A percentile compares a stretch with the other conserved stretches of the same genome.
phyloP scores from a whole-genome alignment of 2,329 filamentous ascomycete genomes.

The Blastomyces percursus region DNA sequence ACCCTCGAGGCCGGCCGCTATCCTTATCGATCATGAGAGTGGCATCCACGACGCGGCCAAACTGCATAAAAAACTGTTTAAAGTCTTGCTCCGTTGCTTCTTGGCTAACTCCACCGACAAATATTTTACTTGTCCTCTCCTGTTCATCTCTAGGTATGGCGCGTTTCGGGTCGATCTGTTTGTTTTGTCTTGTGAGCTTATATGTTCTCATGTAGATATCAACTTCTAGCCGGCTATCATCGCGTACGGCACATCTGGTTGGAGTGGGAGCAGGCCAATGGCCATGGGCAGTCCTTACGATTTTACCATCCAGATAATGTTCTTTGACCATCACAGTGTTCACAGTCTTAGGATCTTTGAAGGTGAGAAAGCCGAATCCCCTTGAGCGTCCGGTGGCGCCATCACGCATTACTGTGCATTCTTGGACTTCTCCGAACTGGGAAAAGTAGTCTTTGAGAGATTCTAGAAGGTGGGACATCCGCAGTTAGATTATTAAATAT shows the following conservation, averaged over 20 bases:
- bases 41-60: constrained; percentile 89
- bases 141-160: constrained; percentile 96
- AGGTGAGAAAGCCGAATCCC: constrained; percentile 95
- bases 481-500: not conserved
- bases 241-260: not conserved
- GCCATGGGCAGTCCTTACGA: constrained; percentile 48
- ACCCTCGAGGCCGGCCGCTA: constrained; percentile 88
- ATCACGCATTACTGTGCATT: constrained; percentile 99
- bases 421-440: constrained; percentile 91
- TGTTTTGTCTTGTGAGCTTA: not conserved
- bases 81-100: constrained; percentile 96
- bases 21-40: constrained; percentile 99
- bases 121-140: constrained; percentile 97
- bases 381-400: constrained; percentile 84
- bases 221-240: not conserved
- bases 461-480: constrained; percentile 46
- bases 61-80: constrained; percentile 91
- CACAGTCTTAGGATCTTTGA: constrained; percentile 94
- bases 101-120: constrained; percentile 94
- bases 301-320: constrained; percentile 95
- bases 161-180: constrained; percentile 90
- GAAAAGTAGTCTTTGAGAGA: constrained; percentile 95
- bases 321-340: constrained; percentile 99
- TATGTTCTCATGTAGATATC: constrained; percentile 1
- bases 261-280: not conserved